Evolutionary conservation across 768 basidiomycete genomes (phyloP).

Genomic region (Mrakia blollopis): DNA sequence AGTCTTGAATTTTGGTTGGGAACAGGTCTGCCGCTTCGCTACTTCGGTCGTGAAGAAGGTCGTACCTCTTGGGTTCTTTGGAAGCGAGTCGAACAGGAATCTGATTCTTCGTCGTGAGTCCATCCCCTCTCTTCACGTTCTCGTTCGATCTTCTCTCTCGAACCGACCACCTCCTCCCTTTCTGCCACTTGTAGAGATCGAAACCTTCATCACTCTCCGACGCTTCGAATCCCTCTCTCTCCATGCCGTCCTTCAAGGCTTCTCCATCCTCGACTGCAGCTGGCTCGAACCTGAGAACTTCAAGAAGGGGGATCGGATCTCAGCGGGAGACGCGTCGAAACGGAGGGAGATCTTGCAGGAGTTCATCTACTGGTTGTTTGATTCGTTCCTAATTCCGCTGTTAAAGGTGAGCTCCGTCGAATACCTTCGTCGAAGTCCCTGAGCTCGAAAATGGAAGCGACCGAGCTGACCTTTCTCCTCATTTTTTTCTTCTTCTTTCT

Average conservation of each 20-base stretch:
- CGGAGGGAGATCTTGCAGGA: slow-evolving; percentile 77
- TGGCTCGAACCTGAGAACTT: slow-evolving; percentile 56
- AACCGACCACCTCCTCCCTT: not conserved
- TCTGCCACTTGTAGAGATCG: slow-evolving; percentile 50
- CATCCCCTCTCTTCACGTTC: slow-evolving; percentile 4
- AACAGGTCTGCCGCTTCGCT: slow-evolving; percentile 67
- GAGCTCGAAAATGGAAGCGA: not conserved
- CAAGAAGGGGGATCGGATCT: slow-evolving; percentile 42
- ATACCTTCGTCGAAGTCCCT: not conserved
- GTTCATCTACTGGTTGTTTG: slow-evolving; percentile 91
- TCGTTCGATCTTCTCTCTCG: not conserved
- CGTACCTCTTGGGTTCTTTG: slow-evolving; percentile 76
- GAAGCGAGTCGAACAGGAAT: slow-evolving; percentile 60
- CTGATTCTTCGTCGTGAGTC: slow-evolving; percentile 56
- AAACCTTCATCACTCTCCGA: slow-evolving; percentile 65
- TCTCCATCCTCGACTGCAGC: slow-evolving; percentile 67
- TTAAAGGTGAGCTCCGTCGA: slow-evolving; percentile 56
- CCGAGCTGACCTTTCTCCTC: not conserved
- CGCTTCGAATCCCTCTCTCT: slow-evolving; percentile 77
- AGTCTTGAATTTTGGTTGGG: not conserved
- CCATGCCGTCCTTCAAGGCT: slow-evolving; percentile 69
- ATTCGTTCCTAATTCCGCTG: slow-evolving; percentile 72
- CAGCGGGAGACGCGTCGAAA: slow-evolving; percentile 66
- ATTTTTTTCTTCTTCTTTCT: not conserved
- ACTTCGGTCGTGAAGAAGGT: slow-evolving; percentile 60